A percentile compares a stretch with the other conserved stretches of the same genome.
Evolutionary conservation across 2,329 filamentous ascomycete species (phyloP).

Genomic region (Aspergillus novofumigatus): DNA sequence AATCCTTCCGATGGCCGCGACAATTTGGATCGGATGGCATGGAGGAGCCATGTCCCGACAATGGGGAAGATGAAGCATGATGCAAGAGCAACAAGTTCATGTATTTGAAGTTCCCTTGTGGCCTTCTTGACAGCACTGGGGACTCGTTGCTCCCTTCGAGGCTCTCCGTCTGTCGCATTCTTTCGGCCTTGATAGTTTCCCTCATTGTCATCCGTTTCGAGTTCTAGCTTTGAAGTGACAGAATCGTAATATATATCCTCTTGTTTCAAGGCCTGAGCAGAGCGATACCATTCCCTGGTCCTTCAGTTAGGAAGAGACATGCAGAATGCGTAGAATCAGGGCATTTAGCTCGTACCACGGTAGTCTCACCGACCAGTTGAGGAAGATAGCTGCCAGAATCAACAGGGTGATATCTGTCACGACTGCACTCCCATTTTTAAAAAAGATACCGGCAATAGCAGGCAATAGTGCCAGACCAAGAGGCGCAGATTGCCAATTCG

Average conservation of each 20-base stretch:
- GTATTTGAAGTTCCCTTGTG: conserved; percentile 62
- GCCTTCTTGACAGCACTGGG: conserved; percentile 37
- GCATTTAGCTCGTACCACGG: conserved; percentile 65
- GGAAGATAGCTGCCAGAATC: conserved; percentile 73
- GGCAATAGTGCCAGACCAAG: conserved; percentile 80
- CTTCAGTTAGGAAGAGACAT: conserved; percentile 5
- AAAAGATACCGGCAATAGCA: conserved; percentile 77
- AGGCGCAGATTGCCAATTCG: conserved; percentile 74
- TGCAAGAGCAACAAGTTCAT: conserved; percentile 70
- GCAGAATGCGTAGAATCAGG: conserved; percentile 3
- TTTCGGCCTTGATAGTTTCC: conserved; percentile 6
- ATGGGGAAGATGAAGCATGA: conserved; percentile 77
- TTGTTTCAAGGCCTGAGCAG: conserved; percentile 61
- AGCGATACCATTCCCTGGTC: conserved; percentile 67
- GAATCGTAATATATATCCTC: conserved; percentile 28
- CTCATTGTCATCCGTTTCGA: conserved; percentile 25
- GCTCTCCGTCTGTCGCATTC: not conserved
- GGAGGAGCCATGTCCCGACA: conserved; percentile 76
- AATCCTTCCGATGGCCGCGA: conserved; percentile 79
- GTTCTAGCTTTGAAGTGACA: conserved; percentile 17
- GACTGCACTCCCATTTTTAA: conserved; percentile 76
- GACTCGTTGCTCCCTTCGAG: conserved; percentile 4
- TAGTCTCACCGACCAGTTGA: conserved; percentile 87
- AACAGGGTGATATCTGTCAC: conserved; percentile 82
- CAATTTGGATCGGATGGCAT: conserved; percentile 74